Evolutionary conservation across 305 asterid genomes (phyloP), one percentile per base, ranked within the genome.

Genomic region (Fraxinus dipetala): DNA sequence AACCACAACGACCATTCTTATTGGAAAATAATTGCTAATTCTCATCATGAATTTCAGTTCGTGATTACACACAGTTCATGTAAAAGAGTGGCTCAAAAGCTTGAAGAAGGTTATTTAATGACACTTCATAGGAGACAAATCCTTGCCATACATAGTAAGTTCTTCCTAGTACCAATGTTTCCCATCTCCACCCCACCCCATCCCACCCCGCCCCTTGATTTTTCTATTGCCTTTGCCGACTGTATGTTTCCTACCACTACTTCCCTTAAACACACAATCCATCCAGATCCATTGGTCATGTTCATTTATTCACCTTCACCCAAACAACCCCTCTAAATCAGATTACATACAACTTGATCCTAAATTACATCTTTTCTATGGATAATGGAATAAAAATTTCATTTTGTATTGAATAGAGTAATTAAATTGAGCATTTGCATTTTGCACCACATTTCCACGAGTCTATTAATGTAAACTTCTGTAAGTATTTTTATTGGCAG

Each of bases 1-100:
- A 26, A 40, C 24, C 28, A 36, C n/a, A 10, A 1, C 11, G 32
- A 36, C 30, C 69, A 34, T 72, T 31, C 59, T 31, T 67, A 7
- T 11, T 79, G 72, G 38, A 78, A 32, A 54, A 24, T 24, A 63
- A 24, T 72, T 35, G 67, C 67, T 56, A 56, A 61, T 61, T 61
- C 31, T 61, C 70, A 61, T 61, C 31, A 61, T 20, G 70, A 61
- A 76, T n/a, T 76, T 61, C 32, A 59, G 80, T 75, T 81, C 67
- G 8, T 34, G 59, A 51, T 73, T 22, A 24, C 70, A 59, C 8
- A 75, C 34, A 74, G 32, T 22, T 5, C 75, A 54, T 35, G 4
- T 16, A 32, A 56, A 48, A 65, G 63, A 84, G 45, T 72, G 26
- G 18, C 73, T 38, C 67, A 72, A 36, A n/a, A n/a, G 35, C 26